Evolutionary conservation across 2,329 filamentous ascomycete species (phyloP).

Genomic region (Exophiala sp.): DNA sequence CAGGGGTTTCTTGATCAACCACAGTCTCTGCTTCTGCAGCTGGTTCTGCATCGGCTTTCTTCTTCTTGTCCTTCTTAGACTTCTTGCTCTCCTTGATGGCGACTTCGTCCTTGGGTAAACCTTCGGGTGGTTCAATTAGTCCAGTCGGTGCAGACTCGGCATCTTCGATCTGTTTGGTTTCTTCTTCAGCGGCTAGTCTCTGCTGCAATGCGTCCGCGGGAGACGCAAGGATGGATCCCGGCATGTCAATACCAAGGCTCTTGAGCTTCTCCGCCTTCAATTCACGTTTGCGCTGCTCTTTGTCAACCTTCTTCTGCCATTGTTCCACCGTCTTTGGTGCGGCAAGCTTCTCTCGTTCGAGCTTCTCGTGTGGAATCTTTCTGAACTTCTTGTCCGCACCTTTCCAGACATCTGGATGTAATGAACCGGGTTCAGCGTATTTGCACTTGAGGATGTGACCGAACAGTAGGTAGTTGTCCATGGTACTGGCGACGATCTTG

Average conservation of each 20-base stretch:
- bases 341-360: conserved; percentile 72
- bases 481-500: conserved; percentile 87
- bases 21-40: conserved; percentile 2
- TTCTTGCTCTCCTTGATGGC: conserved; percentile 32
- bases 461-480: conserved; percentile 97
- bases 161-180: conserved; percentile 25
- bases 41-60: conserved; percentile 28
- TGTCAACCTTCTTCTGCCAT: conserved; percentile 74
- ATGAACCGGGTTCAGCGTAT: conserved; percentile 68
- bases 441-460: conserved; percentile 90
- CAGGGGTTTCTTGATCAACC: conserved; percentile 10
- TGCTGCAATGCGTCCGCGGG: conserved; percentile 47
- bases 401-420: conserved; percentile 82
- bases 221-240: conserved; percentile 67
- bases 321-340: conserved; percentile 67
- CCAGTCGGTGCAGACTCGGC: conserved; percentile 28
- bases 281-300: conserved; percentile 67
- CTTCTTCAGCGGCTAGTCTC: conserved; percentile 30
- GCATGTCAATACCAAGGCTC: conserved; percentile 78
- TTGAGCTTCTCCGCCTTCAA: conserved; percentile 71
- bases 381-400: conserved; percentile 89
- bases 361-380: conserved; percentile 79
- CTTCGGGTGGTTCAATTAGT: conserved; percentile 30
- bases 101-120: conserved; percentile 31
- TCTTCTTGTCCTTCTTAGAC: conserved; percentile 31